Conservation (phyloP, 2,329 filamentous ascomycete genomes). For the Epichloe elymi region DNA sequence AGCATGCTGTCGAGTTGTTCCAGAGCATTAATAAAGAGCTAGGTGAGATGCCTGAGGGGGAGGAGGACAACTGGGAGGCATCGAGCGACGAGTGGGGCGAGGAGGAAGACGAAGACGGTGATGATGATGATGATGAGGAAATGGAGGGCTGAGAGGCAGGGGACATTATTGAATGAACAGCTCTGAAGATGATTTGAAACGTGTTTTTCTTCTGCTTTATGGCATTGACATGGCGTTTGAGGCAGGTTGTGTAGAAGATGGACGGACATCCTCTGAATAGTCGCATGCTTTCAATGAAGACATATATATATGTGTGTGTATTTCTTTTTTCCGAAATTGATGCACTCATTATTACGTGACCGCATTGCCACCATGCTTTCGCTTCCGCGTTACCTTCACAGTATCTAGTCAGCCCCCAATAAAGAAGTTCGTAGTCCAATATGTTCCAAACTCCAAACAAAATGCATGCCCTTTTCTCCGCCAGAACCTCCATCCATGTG, state of each 20-base stretch:
- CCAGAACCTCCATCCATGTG: background rate
- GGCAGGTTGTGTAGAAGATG: background rate
- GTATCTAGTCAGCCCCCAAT: background rate
- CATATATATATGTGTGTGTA: no score
- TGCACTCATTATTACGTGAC: background rate
- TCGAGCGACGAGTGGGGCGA: constrained; percentile 36
- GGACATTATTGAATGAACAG: no score
- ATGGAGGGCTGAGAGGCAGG: constrained; percentile 32
- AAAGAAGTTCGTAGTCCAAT: background rate
- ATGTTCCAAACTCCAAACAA: constrained; percentile 3
- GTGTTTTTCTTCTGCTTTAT: background rate
- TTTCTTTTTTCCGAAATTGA: background rate
- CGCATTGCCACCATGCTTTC: background rate
- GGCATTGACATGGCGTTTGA: constrained; percentile 14
- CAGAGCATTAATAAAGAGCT: constrained; percentile 49
- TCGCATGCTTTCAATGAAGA: background rate
- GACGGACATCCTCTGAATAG: background rate
- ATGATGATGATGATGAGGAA: constrained; percentile 41
- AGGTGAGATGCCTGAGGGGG: constrained; percentile 42
- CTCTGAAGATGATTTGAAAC: background rate
- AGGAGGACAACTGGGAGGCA: constrained; percentile 37
- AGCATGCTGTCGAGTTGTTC: constrained; percentile 62
- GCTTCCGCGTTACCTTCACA: background rate
- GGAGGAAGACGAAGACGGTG: constrained; percentile 36
- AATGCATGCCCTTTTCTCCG: background rate